phyloP scores from a whole-genome alignment of 345 rosid genomes.

The Euphorbia peplus region DNA sequence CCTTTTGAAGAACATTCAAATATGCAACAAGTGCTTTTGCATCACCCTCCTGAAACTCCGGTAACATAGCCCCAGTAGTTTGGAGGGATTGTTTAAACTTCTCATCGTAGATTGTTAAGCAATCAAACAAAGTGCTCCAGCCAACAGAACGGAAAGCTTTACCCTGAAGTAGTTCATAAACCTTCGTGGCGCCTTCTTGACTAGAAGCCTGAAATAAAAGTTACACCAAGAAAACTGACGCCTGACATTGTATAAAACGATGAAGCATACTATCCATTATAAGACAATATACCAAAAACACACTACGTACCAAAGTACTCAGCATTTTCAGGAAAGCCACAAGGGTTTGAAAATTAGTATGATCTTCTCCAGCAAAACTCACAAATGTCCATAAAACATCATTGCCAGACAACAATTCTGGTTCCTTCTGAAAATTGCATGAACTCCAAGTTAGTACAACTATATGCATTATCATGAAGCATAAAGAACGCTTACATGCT shows the following conservation, averaged over 20 bases:
- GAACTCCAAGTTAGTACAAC: slow-evolving; percentile 7
- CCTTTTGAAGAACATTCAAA: slow-evolving; percentile 94
- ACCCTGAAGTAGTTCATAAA: slow-evolving; percentile 83
- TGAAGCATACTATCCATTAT: not conserved
- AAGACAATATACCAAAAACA: not conserved
- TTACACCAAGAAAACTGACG: slow-evolving; percentile 16
- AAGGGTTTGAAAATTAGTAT: slow-evolving; percentile 86
- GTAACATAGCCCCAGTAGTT: slow-evolving; percentile 81
- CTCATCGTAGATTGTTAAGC: slow-evolving; percentile 80
- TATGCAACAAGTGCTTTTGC: slow-evolving; percentile 96
- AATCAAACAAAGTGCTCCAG: slow-evolving; percentile 88
- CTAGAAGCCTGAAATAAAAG: slow-evolving; percentile 69
- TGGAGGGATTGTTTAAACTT: slow-evolving; percentile 88
- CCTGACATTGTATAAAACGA: slow-evolving; percentile 18
- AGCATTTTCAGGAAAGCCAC: slow-evolving; percentile 95
- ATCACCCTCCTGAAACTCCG: slow-evolving; percentile 91
- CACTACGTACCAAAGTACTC: slow-evolving; percentile 77
- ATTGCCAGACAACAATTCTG: slow-evolving; percentile 83
- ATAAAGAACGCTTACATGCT: not conserved
- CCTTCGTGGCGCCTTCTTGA: slow-evolving; percentile 91
- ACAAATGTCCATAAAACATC: slow-evolving; percentile 98
- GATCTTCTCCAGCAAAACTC: slow-evolving; percentile 97
- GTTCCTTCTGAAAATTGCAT: slow-evolving; percentile 65
- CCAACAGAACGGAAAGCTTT: slow-evolving; percentile 85
- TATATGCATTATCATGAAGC: not conserved